Evolutionary conservation across 1,139 yeast species (phyloP).

Genomic region (Magnusiomyces suaveolens): DNA sequence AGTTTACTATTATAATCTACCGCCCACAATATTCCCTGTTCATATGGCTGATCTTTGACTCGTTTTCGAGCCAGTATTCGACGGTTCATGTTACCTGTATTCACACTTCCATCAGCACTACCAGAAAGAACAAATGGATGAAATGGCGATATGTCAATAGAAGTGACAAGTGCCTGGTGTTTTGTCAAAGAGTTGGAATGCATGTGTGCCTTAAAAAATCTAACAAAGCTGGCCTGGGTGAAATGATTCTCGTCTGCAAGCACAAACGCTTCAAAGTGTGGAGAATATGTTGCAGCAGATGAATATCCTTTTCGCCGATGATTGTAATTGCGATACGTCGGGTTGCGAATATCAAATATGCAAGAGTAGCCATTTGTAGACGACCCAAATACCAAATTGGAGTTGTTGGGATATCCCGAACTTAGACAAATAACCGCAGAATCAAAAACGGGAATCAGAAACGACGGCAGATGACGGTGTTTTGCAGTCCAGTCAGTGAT

Average conservation of each 20-base stretch:
- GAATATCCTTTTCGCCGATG: conserved; percentile 31
- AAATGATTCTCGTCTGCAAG: conserved; percentile 37
- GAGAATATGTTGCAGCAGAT: conserved; percentile 31
- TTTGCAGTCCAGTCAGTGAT: conserved; percentile 22
- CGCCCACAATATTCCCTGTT: conserved; percentile 30
- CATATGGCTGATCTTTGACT: conserved; percentile 26
- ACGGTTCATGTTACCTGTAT: conserved; percentile 37
- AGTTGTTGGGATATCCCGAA: conserved; percentile 30
- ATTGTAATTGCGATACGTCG: conserved; percentile 32
- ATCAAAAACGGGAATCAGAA: conserved; percentile 38
- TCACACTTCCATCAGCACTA: conserved; percentile 50
- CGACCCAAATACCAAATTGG: conserved; percentile 39
- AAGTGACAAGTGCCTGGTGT: conserved; percentile 35
- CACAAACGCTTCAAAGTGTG: conserved; percentile 35
- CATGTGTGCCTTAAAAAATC: conserved; percentile 26
- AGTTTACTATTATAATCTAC: conserved; percentile 34
- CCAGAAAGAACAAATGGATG: conserved; percentile 61
- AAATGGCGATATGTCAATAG: conserved; percentile 35
- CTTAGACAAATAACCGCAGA: conserved; percentile 42
- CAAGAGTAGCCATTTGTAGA: conserved; percentile 40
- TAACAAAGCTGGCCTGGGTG: conserved; percentile 32
- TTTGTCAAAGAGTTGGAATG: conserved; percentile 14
- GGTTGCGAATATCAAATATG: conserved; percentile 38
- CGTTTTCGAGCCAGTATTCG: conserved; percentile 37
- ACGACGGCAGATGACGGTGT: conserved; percentile 39